Evolutionary conservation across 192 early-diverging fungal genomes (phyloP).

Genomic region (Obelidium mucronatum): DNA sequence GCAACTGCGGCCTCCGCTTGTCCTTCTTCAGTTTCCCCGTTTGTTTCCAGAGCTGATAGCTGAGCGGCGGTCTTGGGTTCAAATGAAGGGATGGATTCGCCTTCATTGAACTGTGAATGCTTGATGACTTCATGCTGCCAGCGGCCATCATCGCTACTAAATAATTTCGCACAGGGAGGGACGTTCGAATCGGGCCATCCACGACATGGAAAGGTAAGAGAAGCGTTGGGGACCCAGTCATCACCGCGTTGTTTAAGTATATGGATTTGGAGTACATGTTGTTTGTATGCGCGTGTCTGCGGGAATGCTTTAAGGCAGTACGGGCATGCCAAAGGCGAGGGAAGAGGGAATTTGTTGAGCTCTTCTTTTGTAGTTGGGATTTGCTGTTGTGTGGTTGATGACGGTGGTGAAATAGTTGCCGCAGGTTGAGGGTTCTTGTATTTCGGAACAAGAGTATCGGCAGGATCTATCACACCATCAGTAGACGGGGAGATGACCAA

Average conservation of each 20-base stretch:
- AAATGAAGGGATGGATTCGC: slow-evolving; percentile 40
- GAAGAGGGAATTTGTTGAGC: slow-evolving; percentile 33
- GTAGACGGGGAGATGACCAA: neutral
- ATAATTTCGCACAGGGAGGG: slow-evolving; percentile 43
- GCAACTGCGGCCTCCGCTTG: slow-evolving; percentile 16
- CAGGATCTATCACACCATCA: neutral
- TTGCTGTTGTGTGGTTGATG: neutral
- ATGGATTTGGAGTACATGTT: slow-evolving; percentile 63
- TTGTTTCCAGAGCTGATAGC: slow-evolving; percentile 3
- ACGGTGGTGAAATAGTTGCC: neutral
- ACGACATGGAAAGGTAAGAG: slow-evolving; percentile 33
- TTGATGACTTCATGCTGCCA: slow-evolving; percentile 60
- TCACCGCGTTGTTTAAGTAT: slow-evolving; percentile 53
- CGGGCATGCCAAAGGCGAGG: slow-evolving; percentile 46
- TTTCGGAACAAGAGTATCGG: neutral
- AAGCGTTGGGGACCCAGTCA: slow-evolving; percentile 49
- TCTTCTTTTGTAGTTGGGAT: slow-evolving; percentile 29
- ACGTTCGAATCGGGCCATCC: slow-evolving; percentile 15
- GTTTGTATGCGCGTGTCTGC: slow-evolving; percentile 46
- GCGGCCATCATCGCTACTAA: slow-evolving; percentile 39
- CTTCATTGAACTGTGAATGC: slow-evolving; percentile 44
- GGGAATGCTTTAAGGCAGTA: slow-evolving; percentile 55
- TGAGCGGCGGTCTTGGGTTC: slow-evolving; percentile 23
- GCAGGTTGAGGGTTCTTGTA: neutral
- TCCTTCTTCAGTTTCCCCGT: slow-evolving; percentile 45